Evolutionary conservation across 768 basidiomycete species (phyloP).

Genomic region (Mycena alexandri): DNA sequence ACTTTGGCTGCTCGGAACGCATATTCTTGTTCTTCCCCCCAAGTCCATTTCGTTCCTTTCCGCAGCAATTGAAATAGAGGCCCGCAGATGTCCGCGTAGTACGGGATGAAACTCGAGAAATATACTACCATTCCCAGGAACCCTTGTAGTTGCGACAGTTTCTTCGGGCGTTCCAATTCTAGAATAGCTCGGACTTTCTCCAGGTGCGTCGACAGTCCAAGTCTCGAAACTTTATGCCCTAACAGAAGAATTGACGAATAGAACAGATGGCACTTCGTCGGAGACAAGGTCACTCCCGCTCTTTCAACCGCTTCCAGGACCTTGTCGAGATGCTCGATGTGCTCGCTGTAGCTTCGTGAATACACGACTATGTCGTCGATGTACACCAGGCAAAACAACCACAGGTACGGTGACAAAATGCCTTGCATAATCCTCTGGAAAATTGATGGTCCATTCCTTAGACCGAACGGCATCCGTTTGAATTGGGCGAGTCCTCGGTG

Average conservation of each 20-base stretch:
- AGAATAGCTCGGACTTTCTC: slow-evolving; percentile 23
- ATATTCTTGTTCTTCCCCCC: background rate
- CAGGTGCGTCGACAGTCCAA: slow-evolving; percentile 23
- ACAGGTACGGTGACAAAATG: background rate
- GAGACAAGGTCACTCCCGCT: background rate
- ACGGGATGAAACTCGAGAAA: slow-evolving; percentile 27
- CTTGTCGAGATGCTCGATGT: background rate
- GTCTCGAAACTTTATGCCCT: background rate
- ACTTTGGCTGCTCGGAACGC: background rate
- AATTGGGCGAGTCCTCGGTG: background rate
- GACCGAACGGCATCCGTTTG: background rate
- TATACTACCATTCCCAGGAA: slow-evolving; percentile 38
- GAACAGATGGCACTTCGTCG: slow-evolving; percentile 7
- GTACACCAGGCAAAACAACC: background rate
- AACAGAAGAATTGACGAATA: background rate
- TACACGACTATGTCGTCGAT: background rate
- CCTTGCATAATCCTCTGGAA: background rate
- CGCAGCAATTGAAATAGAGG: slow-evolving; percentile 18
- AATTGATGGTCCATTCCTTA: background rate
- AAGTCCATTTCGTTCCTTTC: background rate
- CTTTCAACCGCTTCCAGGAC: background rate
- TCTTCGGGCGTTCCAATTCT: slow-evolving; percentile 1
- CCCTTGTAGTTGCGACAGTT: slow-evolving; percentile 26
- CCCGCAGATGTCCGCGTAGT: slow-evolving; percentile 15
- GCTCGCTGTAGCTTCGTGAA: background rate